Percentiles rank a stretch among this genome's conserved stretches.
phyloP scores from a whole-genome alignment of 495 filamentous ascomycete genomes.

The Aspergillus egyptiacus region DNA sequence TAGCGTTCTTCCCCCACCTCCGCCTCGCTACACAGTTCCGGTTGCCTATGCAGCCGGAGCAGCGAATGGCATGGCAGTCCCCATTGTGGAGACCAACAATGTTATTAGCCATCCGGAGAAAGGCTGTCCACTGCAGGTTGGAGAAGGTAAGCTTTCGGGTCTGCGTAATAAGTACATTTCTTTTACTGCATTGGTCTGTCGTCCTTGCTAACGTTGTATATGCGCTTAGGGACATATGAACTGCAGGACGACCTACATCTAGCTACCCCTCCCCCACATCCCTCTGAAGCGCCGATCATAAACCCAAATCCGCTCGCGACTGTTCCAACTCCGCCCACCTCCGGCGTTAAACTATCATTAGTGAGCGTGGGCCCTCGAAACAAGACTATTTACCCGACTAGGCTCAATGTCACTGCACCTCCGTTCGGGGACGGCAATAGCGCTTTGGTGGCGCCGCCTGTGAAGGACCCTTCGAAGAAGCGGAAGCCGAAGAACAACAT shows the following conservation, averaged over 20 bases:
- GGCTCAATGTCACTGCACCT: slow-evolving; percentile 43
- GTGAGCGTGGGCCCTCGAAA: slow-evolving; percentile 59
- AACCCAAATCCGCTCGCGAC: slow-evolving; percentile 90
- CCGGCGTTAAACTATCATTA: slow-evolving; percentile 81
- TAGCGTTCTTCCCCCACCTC: slow-evolving; percentile 79
- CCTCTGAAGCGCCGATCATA: slow-evolving; percentile 76
- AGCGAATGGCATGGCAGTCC: slow-evolving; percentile 55
- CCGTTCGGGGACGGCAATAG: slow-evolving; percentile 86
- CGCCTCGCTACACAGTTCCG: slow-evolving; percentile 71
- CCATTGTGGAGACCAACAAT: slow-evolving; percentile 89
- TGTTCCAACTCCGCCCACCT: slow-evolving; percentile 67
- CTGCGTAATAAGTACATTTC: slow-evolving; percentile 11
- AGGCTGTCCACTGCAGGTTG: slow-evolving; percentile 69
- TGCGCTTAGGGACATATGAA: slow-evolving; percentile 67
- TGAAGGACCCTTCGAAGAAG: slow-evolving; percentile 73
- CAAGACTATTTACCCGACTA: slow-evolving; percentile 44
- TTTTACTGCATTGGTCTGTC: not conserved
- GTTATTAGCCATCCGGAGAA: slow-evolving; percentile 71
- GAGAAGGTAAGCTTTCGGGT: slow-evolving; percentile 61
- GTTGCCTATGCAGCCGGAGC: slow-evolving; percentile 59
- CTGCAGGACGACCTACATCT: slow-evolving; percentile 86
- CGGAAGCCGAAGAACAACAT: slow-evolving; percentile 96
- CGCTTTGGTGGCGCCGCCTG: slow-evolving; percentile 51
- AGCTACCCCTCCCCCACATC: slow-evolving; percentile 90
- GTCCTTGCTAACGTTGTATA: slow-evolving; percentile 13